Base-by-base conservation (phyloP, 768 basidiomycete genomes). In the Termitomyces sp. region DNA sequence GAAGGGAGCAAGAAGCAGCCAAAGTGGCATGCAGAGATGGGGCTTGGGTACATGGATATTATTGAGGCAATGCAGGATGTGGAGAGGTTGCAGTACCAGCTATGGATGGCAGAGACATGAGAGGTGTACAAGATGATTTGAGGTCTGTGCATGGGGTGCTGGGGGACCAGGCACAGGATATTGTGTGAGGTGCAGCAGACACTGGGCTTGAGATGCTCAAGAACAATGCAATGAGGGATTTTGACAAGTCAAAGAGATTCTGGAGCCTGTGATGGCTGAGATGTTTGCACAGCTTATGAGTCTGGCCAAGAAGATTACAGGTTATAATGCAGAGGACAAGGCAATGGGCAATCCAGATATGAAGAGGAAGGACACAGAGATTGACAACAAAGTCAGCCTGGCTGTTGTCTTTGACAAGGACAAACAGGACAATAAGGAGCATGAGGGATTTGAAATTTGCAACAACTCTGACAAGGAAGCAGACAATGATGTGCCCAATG, bases 361-460 rank as follows among this genome's bases (percentile, higher is more conserved):
- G 74, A 93, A 92, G 70, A 79, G 83, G 51, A 88, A 89, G 72
- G 92, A 92, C 60, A 91, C 86, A 2, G 94, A 91, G 73, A 94
- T 98, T 67, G 96, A 98, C 65, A 94, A 95, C 61, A 95, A 96
- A 67, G 87, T 92, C 49, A 95, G 96, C n/a, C 96, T 99, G 1
- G 96, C 96, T 0, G 96, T 99, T 7, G 89, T 98, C 5, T 98
- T 98, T 61, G 96, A 98, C 65, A 96, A 98, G 69, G 97, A 98
- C 61, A 96, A 97, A 65, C 88, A 94, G 67, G 95, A 97, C 29
- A 94, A 92, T 4, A 94, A 96, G 2, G 93, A 96, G n/a, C 92
- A 92, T 0, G 92, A 92, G 65, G 91, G 88, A 0, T 98, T 81
- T 66, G 96, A 97, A 71, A 84, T 98, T 57, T 81, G 84, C 10